These are phyloP conservation scores for Pichia manshurica DNA, from an alignment of 805 yeast genomes.

Conservation along the genomic window DNA sequence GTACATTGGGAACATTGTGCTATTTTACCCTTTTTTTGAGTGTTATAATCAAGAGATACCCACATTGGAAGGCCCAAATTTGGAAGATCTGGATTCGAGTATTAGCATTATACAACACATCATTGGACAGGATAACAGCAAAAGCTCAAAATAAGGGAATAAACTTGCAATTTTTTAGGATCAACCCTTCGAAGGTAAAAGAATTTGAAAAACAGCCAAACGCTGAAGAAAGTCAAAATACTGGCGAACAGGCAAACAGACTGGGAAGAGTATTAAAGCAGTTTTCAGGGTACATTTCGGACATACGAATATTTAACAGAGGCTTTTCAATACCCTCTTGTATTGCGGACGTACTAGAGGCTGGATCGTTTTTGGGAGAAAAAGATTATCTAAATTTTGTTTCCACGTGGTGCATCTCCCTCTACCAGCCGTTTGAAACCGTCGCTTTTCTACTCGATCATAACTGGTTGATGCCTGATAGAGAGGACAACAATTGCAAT, in stretches of 20 bases:
- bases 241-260: background rate
- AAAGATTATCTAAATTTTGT: slow-evolving; percentile 13
- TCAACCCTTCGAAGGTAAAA: too few species aligned
- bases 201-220: too few species aligned
- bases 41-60: slow-evolving; percentile 8
- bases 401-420: slow-evolving; percentile 15
- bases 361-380: slow-evolving; percentile 4
- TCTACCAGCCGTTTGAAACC: slow-evolving; percentile 33
- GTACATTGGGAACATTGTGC: slow-evolving; percentile 31
- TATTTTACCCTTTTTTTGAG: slow-evolving; percentile 27
- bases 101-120: background rate
- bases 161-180: too few species aligned
- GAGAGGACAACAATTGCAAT: slow-evolving; percentile 10
- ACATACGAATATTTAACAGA: slow-evolving; percentile 32
- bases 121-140: background rate
- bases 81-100: background rate
- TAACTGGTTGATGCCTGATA: slow-evolving; percentile 24
- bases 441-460: slow-evolving; percentile 31
- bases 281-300: slow-evolving; percentile 30
- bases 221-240: background rate
- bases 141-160: too few species aligned
- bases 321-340: slow-evolving; percentile 32
- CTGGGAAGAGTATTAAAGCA: slow-evolving; percentile 15
- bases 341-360: slow-evolving; percentile 11
- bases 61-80: background rate